A percentile compares a stretch with the other conserved stretches of the same genome.
Evolutionary conservation across 805 yeast genomes (phyloP).

Genomic region (Schizosaccharomyces japonicus): DNA sequence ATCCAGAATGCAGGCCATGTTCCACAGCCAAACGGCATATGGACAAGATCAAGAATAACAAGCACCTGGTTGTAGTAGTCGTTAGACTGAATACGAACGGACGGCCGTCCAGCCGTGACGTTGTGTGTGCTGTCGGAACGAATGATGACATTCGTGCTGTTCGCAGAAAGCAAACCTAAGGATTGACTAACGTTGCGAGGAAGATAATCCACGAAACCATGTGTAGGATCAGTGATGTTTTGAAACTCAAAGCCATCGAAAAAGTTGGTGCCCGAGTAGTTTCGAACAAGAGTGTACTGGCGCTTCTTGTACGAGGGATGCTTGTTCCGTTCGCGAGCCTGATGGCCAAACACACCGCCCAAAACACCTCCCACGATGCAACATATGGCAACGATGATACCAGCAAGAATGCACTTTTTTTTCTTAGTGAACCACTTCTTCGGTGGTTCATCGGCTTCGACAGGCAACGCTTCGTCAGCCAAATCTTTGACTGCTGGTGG

Average conservation of each 20-base stretch:
- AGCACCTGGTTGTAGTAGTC: not conserved
- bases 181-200: not conserved
- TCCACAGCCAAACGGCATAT: constrained; percentile 5
- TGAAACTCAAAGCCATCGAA: constrained; percentile 1
- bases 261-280: not conserved
- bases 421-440: no score
- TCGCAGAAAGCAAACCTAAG: not conserved
- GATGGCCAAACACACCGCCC: constrained; percentile 3
- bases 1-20: constrained; percentile 6
- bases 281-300: not conserved
- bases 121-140: not conserved
- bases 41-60: not conserved
- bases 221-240: constrained; percentile 2
- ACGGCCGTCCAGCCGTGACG: not conserved
- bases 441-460: no score
- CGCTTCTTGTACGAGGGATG: not conserved
- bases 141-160: not conserved
- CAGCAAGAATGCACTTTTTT: no score
- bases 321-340: not conserved
- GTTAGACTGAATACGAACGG: not conserved
- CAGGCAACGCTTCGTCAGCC: no score
- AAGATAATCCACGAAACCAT: constrained; percentile 4
- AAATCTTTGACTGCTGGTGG: no score
- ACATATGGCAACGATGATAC: not conserved
- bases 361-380: not conserved